These are phyloP conservation scores for Suillus americanus DNA, from an alignment of 768 basidiomycete genomes.

Conservation along the genomic window DNA sequence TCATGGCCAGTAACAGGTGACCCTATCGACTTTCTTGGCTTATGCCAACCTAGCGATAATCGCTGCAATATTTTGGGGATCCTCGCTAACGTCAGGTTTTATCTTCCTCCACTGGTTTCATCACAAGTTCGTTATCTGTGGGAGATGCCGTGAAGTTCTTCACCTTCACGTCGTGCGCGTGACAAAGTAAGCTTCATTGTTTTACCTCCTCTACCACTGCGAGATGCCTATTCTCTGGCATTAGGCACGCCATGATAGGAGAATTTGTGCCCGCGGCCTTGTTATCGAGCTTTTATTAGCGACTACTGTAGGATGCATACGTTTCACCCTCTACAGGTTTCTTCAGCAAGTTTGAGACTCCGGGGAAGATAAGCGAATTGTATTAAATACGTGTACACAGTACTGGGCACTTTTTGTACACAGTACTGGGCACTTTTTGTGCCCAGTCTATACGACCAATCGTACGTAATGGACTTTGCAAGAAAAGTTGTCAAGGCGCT, in stretches of 20 bases:
- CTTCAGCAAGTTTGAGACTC: background rate
- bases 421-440: background rate
- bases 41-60: background rate
- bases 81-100: no score
- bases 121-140: background rate
- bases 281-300: conserved; percentile 7
- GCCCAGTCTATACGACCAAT: background rate
- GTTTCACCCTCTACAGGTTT: background rate
- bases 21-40: background rate
- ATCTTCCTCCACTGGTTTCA: background rate
- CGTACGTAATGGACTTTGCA: conserved; percentile 11
- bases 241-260: background rate
- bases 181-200: background rate
- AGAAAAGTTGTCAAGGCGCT: conserved; percentile 25
- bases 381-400: background rate
- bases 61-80: background rate
- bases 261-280: background rate
- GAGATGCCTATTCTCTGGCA: background rate
- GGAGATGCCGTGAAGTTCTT: background rate
- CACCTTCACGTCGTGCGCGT: background rate
- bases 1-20: background rate
- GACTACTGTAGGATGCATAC: background rate
- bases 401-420: background rate
- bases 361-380: conserved; percentile 5
- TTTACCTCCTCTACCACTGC: no score